Base-by-base conservation (phyloP, 495 filamentous ascomycete species). In the Neurospora sp. region DNA sequence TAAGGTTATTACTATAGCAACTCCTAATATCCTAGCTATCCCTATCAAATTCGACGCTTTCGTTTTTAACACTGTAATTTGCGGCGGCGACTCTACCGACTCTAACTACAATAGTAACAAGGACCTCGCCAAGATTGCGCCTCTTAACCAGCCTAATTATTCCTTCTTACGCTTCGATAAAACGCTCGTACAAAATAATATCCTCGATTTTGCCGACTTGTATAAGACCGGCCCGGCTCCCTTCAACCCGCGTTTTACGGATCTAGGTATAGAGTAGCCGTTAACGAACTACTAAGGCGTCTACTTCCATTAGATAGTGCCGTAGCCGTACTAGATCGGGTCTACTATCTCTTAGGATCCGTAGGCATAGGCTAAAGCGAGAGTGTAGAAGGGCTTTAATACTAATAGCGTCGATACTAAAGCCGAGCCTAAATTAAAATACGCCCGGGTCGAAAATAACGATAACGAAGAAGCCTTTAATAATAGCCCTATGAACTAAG, bases 121-220 rank as follows among this genome's bases (percentile, higher is more conserved):
- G 39, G 2, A 39, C 39, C 39, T 39, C 39, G 76, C 81, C 23
- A 80, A 80, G 37, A 87, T 89, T 40, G 82, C 82, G 1, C 87
- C 88, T 14, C 84, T 89, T 62, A 84, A 82, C 2, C 86, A 88
- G 76, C 88, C 87, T 4, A 86, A 89, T 76, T 89, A 88, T 76
- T 84, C 81, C 9, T 82, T 79, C 44, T 82, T 89, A 0, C 84
- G 83, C 0, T 76, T 86, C 6, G 74, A 83, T 5, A 74, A 82
- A 27, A 39, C 39, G 39, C 39, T 39, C 39, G 69, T 85, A 8
- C 81, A 86, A 39, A 75, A 75, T 71, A 86, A 89, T 75, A 70
- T 89, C 4, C 77, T 83, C 8, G 62, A 77, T 31, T 82, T 81
- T 40, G 74, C 79, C 41, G 85, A 88, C 71, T 72, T 88, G 6